Evolutionary conservation across 306 rosid genomes (phyloP).

Genomic region (Bauhinia variegata): DNA sequence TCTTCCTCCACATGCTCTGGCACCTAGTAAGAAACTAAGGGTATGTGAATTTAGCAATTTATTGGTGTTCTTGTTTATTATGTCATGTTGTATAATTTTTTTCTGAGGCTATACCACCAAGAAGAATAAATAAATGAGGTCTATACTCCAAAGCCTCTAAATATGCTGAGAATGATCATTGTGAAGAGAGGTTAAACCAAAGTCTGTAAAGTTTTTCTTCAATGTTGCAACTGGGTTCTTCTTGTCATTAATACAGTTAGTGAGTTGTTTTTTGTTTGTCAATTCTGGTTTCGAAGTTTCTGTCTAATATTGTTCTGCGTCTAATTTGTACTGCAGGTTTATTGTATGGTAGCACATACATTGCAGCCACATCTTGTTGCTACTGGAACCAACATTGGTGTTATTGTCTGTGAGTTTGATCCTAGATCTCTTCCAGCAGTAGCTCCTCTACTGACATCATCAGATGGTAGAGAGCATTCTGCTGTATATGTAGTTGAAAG

Average conservation of each 20-base stretch:
- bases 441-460: constrained; percentile 83
- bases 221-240: constrained; percentile 24
- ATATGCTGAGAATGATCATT: constrained; percentile 15
- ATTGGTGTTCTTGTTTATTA: neutral
- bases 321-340: constrained; percentile 68
- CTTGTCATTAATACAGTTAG: constrained; percentile 11
- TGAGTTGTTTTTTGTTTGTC: constrained; percentile 1
- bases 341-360: constrained; percentile 93
- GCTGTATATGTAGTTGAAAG: constrained; percentile 91
- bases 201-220: neutral
- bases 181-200: constrained; percentile 23
- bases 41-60: constrained; percentile 53
- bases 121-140: constrained; percentile 15
- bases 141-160: constrained; percentile 28
- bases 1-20: constrained; percentile 85
- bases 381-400: constrained; percentile 95
- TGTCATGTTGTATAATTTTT: constrained; percentile 8
- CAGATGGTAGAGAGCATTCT: constrained; percentile 90
- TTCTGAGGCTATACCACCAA: constrained; percentile 27
- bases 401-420: constrained; percentile 92
- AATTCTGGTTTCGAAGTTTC: constrained; percentile 28
- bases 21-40: constrained; percentile 94
- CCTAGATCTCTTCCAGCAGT: constrained; percentile 96
- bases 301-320: constrained; percentile 28
- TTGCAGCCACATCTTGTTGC: constrained; percentile 99